A percentile compares a stretch with the other conserved stretches of the same genome.
Conservation (phyloP, 371 early-diverging fungal genomes). For the Thermomucor indicae-seudaticae region DNA sequence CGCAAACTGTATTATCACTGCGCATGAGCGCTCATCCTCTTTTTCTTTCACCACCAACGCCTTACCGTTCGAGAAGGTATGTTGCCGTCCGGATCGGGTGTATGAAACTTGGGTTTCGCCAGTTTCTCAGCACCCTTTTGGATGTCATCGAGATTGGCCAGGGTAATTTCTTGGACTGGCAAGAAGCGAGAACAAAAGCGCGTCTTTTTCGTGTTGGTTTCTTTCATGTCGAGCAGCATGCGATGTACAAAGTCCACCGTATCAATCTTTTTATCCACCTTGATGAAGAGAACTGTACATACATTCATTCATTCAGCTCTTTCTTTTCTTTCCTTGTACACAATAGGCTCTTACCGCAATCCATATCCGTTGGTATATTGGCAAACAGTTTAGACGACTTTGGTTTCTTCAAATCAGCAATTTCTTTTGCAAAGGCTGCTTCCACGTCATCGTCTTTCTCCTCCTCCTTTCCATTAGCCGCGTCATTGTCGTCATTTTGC, state of each 20-base stretch:
- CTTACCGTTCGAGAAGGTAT: conserved; percentile 31
- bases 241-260: conserved; percentile 57
- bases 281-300: conserved; percentile 10
- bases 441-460: conserved; percentile 53
- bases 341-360: conserved; percentile 63
- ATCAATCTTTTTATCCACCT: conserved; percentile 44
- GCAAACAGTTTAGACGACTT: conserved; percentile 43
- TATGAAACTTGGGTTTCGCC: conserved; percentile 51
- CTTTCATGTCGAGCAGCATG: conserved; percentile 56
- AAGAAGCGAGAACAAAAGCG: conserved; percentile 60
- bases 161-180: conserved; percentile 61
- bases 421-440: conserved; percentile 63
- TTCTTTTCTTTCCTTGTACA: neutral
- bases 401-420: conserved; percentile 48
- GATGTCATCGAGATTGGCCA: conserved; percentile 57
- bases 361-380: conserved; percentile 52
- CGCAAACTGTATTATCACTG: conserved; percentile 48
- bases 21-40: neutral
- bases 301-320: neutral
- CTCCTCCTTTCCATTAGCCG: conserved; percentile 13
- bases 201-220: conserved; percentile 53
- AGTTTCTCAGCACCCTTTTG: conserved; percentile 47
- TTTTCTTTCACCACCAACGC: conserved; percentile 1
- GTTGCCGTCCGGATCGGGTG: conserved; percentile 33
- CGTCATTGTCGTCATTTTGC: conserved; percentile 1